Evolutionary conservation across 768 basidiomycete species (phyloP).

Genomic region (Phaeotremella skinneri): DNA sequence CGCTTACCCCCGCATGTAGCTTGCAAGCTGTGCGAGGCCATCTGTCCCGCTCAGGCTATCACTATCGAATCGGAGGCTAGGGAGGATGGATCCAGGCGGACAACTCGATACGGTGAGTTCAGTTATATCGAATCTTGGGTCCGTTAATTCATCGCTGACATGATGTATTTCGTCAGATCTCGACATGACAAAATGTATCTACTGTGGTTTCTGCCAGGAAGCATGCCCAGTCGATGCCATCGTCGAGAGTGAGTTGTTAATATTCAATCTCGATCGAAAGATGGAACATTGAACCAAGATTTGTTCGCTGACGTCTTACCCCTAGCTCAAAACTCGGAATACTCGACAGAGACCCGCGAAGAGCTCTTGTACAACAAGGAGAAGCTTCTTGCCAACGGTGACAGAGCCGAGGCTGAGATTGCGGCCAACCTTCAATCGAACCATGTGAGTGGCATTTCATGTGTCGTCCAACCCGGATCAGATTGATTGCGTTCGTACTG

Average conservation of each 20-base stretch:
- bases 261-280: background rate
- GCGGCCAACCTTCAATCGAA: conserved; percentile 70
- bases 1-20: conserved; percentile 56
- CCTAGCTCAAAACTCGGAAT: conserved; percentile 94
- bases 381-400: conserved; percentile 93
- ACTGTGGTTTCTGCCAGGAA: conserved; percentile 99
- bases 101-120: conserved; percentile 86
- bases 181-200: conserved; percentile 99
- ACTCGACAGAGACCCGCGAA: conserved; percentile 94
- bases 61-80: conserved; percentile 98
- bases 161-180: conserved; percentile 68
- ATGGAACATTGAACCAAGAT: background rate
- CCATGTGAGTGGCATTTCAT: conserved; percentile 46
- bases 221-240: conserved; percentile 99
- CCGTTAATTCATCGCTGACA: background rate
- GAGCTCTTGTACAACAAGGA: conserved; percentile 99
- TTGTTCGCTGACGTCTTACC: conserved; percentile 9
- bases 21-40: conserved; percentile 98
- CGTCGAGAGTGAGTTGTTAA: conserved; percentile 77
- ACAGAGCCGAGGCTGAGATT: conserved; percentile 94
- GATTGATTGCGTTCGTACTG: background rate
- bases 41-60: conserved; percentile 98
- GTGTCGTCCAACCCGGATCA: background rate
- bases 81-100: conserved; percentile 89
- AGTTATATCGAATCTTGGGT: conserved; percentile 1